Evolutionary conservation across 495 filamentous ascomycete genomes (phyloP).

Genomic region (Terfezia boudieri): DNA sequence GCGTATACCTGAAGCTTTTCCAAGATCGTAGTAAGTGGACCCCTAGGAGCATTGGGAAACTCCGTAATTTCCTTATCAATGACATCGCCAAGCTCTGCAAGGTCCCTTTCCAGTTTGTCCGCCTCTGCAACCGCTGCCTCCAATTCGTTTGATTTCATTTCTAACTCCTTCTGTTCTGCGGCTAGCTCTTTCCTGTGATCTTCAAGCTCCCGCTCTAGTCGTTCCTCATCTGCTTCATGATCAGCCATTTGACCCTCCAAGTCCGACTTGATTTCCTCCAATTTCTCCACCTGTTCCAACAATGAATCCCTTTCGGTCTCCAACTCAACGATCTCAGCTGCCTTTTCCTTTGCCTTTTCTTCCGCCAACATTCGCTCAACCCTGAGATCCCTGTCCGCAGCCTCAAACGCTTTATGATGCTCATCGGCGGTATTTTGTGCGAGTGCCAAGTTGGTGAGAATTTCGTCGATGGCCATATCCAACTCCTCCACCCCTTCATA

Average conservation of each 20-base stretch:
- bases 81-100: neutral
- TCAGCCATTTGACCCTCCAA: neutral
- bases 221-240: neutral
- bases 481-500: slow-evolving; percentile 8
- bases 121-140: neutral
- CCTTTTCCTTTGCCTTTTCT: neutral
- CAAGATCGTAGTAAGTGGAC: neutral
- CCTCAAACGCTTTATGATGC: slow-evolving; percentile 6
- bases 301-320: neutral
- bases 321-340: neutral
- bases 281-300: neutral
- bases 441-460: slow-evolving; percentile 14
- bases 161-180: neutral
- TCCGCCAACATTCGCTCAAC: slow-evolving; percentile 10
- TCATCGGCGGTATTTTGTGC: slow-evolving; percentile 17
- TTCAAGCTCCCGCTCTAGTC: neutral
- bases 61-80: neutral
- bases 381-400: slow-evolving; percentile 13
- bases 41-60: neutral
- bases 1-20: neutral
- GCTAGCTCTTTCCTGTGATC: neutral
- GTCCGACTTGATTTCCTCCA: neutral
- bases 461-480: slow-evolving; percentile 19
- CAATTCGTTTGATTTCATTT: neutral
- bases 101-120: neutral